phyloP scores from a whole-genome alignment of 1,284 basidiomycete genomes.

The Clitocybe nebularis region DNA sequence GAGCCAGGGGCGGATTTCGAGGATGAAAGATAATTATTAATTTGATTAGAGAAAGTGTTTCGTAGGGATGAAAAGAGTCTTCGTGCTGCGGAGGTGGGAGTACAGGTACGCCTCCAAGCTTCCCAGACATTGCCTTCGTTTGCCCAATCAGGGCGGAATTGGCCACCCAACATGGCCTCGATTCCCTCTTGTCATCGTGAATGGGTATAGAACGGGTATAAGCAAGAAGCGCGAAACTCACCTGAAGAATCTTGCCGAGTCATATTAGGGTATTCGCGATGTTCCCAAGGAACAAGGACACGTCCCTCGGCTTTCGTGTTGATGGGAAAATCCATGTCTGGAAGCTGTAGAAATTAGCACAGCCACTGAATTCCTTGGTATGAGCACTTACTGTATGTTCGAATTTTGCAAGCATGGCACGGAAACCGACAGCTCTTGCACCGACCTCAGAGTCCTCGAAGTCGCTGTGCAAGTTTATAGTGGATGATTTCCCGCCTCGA shows the following conservation, averaged over 20 bases:
- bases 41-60: slow-evolving; percentile 23
- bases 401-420: slow-evolving; percentile 71
- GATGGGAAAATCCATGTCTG: slow-evolving; percentile 89
- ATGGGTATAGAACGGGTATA: slow-evolving; percentile 12
- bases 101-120: slow-evolving; percentile 84
- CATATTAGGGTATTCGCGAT: slow-evolving; percentile 63
- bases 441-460: slow-evolving; percentile 68
- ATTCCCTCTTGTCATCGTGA: slow-evolving; percentile 52
- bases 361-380: slow-evolving; percentile 1
- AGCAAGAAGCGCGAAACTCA: slow-evolving; percentile 22
- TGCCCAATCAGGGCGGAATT: slow-evolving; percentile 82
- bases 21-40: slow-evolving; percentile 26
- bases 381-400: slow-evolving; percentile 48
- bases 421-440: slow-evolving; percentile 74
- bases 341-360: slow-evolving; percentile 48
- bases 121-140: slow-evolving; percentile 88
- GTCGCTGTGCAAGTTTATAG: slow-evolving; percentile 58
- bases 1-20: slow-evolving; percentile 32
- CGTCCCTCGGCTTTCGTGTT: slow-evolving; percentile 91
- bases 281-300: slow-evolving; percentile 86
- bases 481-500: slow-evolving; percentile 56
- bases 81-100: slow-evolving; percentile 75
- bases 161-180: slow-evolving; percentile 56
- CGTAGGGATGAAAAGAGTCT: slow-evolving; percentile 76
- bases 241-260: slow-evolving; percentile 54